Evolutionary conservation across 257 asterid species (phyloP), one percentile per base, ranked within the genome.

Genomic region (Thymus mandschuricus): DNA sequence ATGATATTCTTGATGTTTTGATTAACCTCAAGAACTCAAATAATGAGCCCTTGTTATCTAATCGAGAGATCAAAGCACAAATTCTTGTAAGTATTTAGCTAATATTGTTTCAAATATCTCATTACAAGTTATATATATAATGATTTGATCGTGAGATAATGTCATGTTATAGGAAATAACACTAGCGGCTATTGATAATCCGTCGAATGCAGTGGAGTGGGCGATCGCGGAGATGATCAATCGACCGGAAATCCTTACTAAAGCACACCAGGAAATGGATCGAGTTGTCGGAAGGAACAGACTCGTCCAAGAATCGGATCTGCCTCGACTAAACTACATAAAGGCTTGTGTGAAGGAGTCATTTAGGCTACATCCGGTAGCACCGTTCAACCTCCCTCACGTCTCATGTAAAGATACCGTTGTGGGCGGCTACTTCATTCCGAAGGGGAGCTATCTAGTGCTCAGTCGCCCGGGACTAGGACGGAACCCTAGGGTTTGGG

Each of bases 151-250:
- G 6, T 0, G 41, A 4, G 3, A 38, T 38, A 5, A 38, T 38
- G 41, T 38, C 7, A 5, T 38, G 21, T 5, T 62, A 2, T 12
- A 77, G 79, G 81, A 81, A 81, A 49, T 81, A 55, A 71, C 67
- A 76, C 0, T 75, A 1, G 86, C 74, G 9, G 0, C 75, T 0
- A 8, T 78, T 5, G 82, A 81, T 52, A 77, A 70, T 66, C 80
- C 76, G 21, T 77, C 85, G 28, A 73, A 81, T 60, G 82, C 80
- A 43, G 59, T 55, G 6, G 85, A 81, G 50, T 78, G 83, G 78
- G 4, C 73, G 1, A 2, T 79, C 1, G 77, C 67, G n/a, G 84
- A 82, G 72, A 79, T 76, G 80, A 40, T 82, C 4, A 76, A 70
- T 48, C 72, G 61, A 70, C 84, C 86, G 13, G 0, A 43, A 3